Conservation (phyloP, 352 stramenopile species). For the Pythium periplocum region DNA sequence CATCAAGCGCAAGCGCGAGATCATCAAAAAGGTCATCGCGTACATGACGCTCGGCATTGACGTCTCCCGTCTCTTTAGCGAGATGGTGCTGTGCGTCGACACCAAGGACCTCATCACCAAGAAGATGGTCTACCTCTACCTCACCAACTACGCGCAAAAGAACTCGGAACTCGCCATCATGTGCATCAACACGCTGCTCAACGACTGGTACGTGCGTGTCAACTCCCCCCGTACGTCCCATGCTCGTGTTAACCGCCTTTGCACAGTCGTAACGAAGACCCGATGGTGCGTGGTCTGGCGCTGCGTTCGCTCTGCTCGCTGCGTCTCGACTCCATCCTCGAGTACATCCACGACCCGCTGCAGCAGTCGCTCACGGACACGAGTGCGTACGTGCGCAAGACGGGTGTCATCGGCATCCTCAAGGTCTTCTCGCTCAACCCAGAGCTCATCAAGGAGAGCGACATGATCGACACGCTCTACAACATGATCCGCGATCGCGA, state of each 20-base stretch:
- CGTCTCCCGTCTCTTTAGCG: conserved; percentile 97
- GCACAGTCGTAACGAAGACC: conserved; percentile 93
- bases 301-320: conserved; percentile 96
- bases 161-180: conserved; percentile 99
- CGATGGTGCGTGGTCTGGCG: conserved; percentile 97
- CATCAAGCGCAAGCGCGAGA: conserved; percentile 96
- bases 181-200: conserved; percentile 99
- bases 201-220: conserved; percentile 88
- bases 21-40: conserved; percentile 99
- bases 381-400: conserved; percentile 98
- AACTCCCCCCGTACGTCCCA: neutral
- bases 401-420: conserved; percentile 97
- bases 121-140: conserved; percentile 99
- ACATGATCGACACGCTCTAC: conserved; percentile 98
- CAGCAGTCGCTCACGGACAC: conserved; percentile 92
- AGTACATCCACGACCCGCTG: conserved; percentile 96
- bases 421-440: conserved; percentile 94
- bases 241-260: neutral
- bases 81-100: conserved; percentile 98
- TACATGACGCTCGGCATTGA: conserved; percentile 99
- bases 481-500: conserved; percentile 99
- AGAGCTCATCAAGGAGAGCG: conserved; percentile 89
- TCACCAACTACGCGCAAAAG: conserved; percentile 98
- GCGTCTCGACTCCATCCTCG: conserved; percentile 95
- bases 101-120: conserved; percentile 99